These are phyloP conservation scores for Calonectria pauciramosa DNA, from an alignment of 2,329 filamentous ascomycete genomes.

Conservation along the genomic window DNA sequence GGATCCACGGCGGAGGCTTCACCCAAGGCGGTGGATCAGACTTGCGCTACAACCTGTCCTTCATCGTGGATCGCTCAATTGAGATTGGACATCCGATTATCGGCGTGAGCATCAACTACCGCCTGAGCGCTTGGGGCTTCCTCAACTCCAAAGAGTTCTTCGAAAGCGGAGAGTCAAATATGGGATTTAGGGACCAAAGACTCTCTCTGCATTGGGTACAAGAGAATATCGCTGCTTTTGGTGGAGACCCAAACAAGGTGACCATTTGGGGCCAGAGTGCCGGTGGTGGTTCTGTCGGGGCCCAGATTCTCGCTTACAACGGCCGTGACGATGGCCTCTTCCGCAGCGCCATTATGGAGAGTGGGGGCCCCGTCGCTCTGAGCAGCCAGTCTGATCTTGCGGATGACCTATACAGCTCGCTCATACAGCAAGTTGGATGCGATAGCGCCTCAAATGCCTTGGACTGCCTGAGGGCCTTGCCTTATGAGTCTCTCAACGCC, in stretches of 20 bases:
- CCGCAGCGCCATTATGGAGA: conserved; percentile 27
- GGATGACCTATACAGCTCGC: conserved; percentile 8
- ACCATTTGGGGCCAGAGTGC: conserved; percentile 54
- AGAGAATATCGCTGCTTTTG: conserved; percentile 61
- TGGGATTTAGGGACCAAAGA: conserved; percentile 64
- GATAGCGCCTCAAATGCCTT: neutral
- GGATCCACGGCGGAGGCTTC: conserved; percentile 54
- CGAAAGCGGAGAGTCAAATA: conserved; percentile 58
- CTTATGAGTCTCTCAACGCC: conserved; percentile 14
- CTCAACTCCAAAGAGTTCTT: conserved; percentile 58
- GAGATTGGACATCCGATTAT: conserved; percentile 52
- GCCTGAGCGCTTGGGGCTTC: conserved; percentile 58
- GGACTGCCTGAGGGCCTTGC: conserved; percentile 10
- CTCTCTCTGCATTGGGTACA: conserved; percentile 63
- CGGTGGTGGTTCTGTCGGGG: conserved; percentile 27
- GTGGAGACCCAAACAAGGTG: conserved; percentile 59
- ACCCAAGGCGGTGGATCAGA: conserved; percentile 56
- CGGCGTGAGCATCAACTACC: conserved; percentile 38
- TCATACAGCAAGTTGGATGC: conserved; percentile 23
- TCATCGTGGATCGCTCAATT: conserved; percentile 61
- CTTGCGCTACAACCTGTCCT: conserved; percentile 70
- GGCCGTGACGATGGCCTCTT: conserved; percentile 32
- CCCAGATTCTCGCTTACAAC: conserved; percentile 30
- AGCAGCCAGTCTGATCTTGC: conserved; percentile 12
- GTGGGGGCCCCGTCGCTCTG: conserved; percentile 18